Evolutionary conservation across 169 alveolate species (phyloP).

Genomic region (Cryptosporidium parvum): DNA sequence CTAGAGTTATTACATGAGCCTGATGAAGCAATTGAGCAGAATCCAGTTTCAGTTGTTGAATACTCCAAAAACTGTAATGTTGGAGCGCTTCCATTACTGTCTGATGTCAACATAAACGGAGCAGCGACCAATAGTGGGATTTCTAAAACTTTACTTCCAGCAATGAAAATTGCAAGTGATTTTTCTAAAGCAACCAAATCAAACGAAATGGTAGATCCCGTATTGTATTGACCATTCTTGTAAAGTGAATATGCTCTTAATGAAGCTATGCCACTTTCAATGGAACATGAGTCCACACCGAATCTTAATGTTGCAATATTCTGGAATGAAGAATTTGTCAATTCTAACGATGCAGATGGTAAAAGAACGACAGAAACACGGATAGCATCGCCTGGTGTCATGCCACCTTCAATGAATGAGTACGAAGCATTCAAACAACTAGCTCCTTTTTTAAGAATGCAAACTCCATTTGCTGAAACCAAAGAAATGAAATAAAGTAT

Average conservation of each 20-base stretch:
- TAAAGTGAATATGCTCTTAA: conserved; percentile 59
- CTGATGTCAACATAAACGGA: conserved; percentile 36
- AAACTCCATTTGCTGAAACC: conserved; percentile 18
- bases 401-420: conserved; percentile 65
- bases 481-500: conserved; percentile 28
- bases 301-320: conserved; percentile 57
- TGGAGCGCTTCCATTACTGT: conserved; percentile 4
- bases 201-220: conserved; percentile 59
- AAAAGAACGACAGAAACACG: conserved; percentile 47
- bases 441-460: conserved; percentile 31
- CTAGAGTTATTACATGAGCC: conserved; percentile 31
- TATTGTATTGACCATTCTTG: conserved; percentile 12
- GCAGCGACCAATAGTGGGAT: conserved; percentile 69
- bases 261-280: conserved; percentile 31
- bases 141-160: conserved; percentile 37
- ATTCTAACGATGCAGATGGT: conserved; percentile 52
- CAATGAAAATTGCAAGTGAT: conserved; percentile 48
- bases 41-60: conserved; percentile 1
- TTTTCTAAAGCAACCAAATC: conserved; percentile 62
- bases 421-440: conserved; percentile 10
- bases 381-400: conserved; percentile 55
- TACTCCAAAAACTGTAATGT: conserved; percentile 34
- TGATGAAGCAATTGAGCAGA: conserved; percentile 40
- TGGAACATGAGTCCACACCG: conserved; percentile 52
- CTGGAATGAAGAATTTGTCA: conserved; percentile 68